Base-by-base conservation (phyloP, 75 land plant genomes). In the Adiantum capillusveneris region DNA sequence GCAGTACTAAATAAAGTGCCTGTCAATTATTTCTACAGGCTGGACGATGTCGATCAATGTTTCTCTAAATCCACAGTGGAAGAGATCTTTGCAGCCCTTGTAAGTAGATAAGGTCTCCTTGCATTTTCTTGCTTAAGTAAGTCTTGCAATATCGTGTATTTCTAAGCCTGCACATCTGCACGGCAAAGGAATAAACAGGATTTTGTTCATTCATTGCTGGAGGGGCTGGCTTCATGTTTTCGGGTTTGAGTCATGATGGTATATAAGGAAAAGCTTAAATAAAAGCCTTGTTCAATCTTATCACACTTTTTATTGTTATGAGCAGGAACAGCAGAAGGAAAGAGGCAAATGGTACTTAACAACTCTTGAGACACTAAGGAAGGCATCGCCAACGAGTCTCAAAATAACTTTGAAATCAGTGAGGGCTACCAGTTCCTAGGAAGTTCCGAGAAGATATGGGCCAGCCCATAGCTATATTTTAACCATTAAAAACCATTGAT, bases 331-430 rank as follows among this genome's bases (percentile, higher is more conserved):
- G 13, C 80, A 70, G 59, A 73, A 67, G 53, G 36, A 41, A 53
- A 50, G 60, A 18, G 85, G 84, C 57, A 70, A 63, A 29, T 88
- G 88, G 88, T 72, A 81, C 26, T 25, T 36, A 25, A 25, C 56
- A 27, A 69, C 89, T 25, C 64, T 84, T 63, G 49, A 65, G 49
- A 64, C 77, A 31, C 34, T 88, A 52, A 76, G 73, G 66, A 76
- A 69, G 46, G 93, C 93, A 73, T 88, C 93, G 6, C 88, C 93
- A 0, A 72, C 62, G 17, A 84, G 93, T 56, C 79, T 88, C 17
- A 88, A 84, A 60, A 79, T 88, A 45, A 63, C 85, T 55, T 66
- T 88, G 21, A 81, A 75, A 81, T 81, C 85, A 70, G 93, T 88
- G 72, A 51, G 72, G 9, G 3, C 37, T 34, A 5, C 3, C 37